A percentile compares a stretch with the other conserved stretches of the same genome.
Conservation (phyloP, 257 asterid species). For the Primulina huaijiensis region DNA sequence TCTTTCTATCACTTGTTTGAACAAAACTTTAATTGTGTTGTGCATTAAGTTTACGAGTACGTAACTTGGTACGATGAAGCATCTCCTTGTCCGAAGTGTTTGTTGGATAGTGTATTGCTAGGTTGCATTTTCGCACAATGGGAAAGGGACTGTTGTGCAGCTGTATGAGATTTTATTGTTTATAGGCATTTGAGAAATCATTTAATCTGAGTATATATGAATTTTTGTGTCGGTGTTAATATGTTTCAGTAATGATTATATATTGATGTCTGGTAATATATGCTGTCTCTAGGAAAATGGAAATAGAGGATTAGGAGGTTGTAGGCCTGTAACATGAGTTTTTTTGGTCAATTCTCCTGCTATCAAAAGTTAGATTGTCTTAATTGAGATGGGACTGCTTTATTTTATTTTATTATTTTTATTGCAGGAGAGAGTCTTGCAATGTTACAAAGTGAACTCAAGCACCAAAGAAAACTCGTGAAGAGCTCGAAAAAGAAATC, state of each 20-base stretch:
- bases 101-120: background rate
- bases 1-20: background rate
- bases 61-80: too few relatives aligned
- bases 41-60: too few relatives aligned
- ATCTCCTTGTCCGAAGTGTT: background rate
- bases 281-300: background rate
- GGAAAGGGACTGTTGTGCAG: background rate
- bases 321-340: background rate
- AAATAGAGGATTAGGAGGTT: background rate
- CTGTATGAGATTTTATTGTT: background rate
- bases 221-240: too few relatives aligned
- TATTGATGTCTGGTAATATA: background rate
- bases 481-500: conserved; percentile 89
- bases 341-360: background rate
- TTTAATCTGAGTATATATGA: background rate
- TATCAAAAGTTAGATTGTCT: background rate
- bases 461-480: conserved; percentile 85
- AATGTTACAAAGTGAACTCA: conserved; percentile 80
- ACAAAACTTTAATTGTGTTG: background rate
- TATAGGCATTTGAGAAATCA: too few relatives aligned
- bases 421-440: conserved; percentile 74
- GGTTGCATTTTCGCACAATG: background rate
- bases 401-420: conserved; percentile 8
- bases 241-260: background rate
- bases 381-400: conserved; percentile 4